These are phyloP conservation scores for Malassezia brasiliensis DNA, from an alignment of 1,284 basidiomycete species.

Conservation along the genomic window DNA sequence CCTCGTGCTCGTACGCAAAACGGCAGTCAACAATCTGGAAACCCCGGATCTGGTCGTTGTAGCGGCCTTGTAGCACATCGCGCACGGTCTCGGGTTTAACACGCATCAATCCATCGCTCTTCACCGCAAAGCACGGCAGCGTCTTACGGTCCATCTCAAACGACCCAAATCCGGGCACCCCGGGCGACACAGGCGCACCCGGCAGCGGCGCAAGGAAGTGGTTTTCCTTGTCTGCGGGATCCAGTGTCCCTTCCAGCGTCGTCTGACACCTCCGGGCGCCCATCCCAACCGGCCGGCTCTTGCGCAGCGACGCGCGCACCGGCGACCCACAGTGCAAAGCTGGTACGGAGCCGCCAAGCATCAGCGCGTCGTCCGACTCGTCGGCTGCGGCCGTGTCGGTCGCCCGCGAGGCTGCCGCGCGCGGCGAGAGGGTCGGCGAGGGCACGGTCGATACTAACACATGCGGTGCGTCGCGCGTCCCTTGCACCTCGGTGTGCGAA, in stretches of 20 bases:
- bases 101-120: conserved; percentile 88
- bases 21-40: conserved; percentile 77
- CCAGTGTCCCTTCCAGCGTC: neutral
- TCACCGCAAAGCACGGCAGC: conserved; percentile 81
- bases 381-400: neutral
- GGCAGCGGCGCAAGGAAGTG: neutral
- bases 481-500: neutral
- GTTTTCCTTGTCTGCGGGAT: conserved; percentile 6
- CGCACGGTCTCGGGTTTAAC: conserved; percentile 62
- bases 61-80: conserved; percentile 35
- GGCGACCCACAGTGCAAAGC: conserved; percentile 11
- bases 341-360: neutral
- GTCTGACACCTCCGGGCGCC: conserved; percentile 4
- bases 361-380: neutral
- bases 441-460: too few species aligned
- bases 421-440: too few species aligned
- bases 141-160: conserved; percentile 64
- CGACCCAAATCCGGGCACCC: conserved; percentile 38
- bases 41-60: conserved; percentile 28
- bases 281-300: neutral
- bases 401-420: too few species aligned
- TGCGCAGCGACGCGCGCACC: conserved; percentile 8
- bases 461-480: too few species aligned
- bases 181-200: neutral
- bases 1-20: conserved; percentile 90